Evolutionary conservation across 495 filamentous ascomycete species (phyloP), one percentile per base, ranked within the genome.

Genomic region (Neurospora sp.): DNA sequence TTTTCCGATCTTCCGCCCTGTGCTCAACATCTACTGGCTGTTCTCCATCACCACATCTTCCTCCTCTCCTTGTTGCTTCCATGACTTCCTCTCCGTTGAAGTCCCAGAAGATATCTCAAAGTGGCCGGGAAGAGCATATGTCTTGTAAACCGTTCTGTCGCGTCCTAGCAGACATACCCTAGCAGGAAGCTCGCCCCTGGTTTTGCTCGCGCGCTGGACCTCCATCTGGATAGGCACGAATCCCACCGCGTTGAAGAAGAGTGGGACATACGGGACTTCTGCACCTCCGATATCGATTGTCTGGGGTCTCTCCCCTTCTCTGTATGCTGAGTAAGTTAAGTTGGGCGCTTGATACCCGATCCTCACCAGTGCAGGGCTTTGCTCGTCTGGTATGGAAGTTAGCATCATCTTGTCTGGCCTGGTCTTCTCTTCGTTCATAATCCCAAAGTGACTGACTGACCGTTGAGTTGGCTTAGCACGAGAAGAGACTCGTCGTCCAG

Each of bases 171-270:
- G 69, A 69, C 85, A 84, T 9, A 88, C 76, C 61, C 84, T 78
- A 18, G 79, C 75, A 7, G 82, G 80, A 8, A 85, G 74, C 45
- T 83, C 79, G 12, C 79, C 83, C 9, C 80, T 73, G 20, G 79
- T 72, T 3, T 77, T 78, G 59, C 76, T 80, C n/a, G 75, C 73
- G n/a, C 72, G 76, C 45, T 81, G 82, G 7, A 85, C 77, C 70
- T 86, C 85, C 80, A 89, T 86, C 71, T 81, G 83, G 10, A 80
- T 75, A 1, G 86, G 85, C 1, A 76, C 71, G 68, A 88, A 86
- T 9, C 74, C 76, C 4, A 79, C 74, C 12, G 80, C 75, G 38
- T 78, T 73, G 2, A 82, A 75, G 10, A 86, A 76, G 48, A 72
- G 71, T 74, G 76, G 5, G 74, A 37, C 53, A 41, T 71, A 40